phyloP scores from a whole-genome alignment of 2,329 filamentous ascomycete species.

The Aspergillus piperis region DNA sequence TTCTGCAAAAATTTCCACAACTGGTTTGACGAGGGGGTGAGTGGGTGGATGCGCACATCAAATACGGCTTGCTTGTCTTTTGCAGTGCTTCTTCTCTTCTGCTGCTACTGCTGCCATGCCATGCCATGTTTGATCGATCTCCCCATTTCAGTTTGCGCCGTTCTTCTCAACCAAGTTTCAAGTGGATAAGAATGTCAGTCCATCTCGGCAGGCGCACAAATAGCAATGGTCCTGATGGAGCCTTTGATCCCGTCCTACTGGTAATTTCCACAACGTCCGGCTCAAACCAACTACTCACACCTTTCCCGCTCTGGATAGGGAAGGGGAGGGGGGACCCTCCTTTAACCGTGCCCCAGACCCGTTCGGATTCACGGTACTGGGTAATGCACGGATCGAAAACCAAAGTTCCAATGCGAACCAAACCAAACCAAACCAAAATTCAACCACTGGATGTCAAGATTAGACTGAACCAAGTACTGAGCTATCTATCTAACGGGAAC shows the following conservation, averaged over 20 bases:
- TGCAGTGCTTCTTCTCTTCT: too few relatives aligned
- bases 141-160: neutral
- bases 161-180: too few relatives aligned
- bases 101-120: too few relatives aligned
- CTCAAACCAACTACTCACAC: neutral
- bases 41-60: neutral
- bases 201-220: neutral
- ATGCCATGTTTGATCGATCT: neutral
- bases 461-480: too few relatives aligned
- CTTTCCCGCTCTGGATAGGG: neutral
- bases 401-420: neutral
- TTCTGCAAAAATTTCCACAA: neutral
- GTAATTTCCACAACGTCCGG: neutral
- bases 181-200: too few relatives aligned
- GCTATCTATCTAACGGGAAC: neutral
- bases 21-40: neutral
- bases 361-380: constrained; percentile 10
- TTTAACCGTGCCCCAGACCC: constrained; percentile 4
- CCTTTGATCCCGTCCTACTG: neutral
- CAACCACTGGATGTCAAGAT: too few relatives aligned
- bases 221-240: neutral
- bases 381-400: constrained; percentile 2
- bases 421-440: neutral
- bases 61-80: too few relatives aligned
- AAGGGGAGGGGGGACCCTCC: neutral